Conservation (phyloP, 164 flowering plant genomes). For the Macadamia integrifolia region DNA sequence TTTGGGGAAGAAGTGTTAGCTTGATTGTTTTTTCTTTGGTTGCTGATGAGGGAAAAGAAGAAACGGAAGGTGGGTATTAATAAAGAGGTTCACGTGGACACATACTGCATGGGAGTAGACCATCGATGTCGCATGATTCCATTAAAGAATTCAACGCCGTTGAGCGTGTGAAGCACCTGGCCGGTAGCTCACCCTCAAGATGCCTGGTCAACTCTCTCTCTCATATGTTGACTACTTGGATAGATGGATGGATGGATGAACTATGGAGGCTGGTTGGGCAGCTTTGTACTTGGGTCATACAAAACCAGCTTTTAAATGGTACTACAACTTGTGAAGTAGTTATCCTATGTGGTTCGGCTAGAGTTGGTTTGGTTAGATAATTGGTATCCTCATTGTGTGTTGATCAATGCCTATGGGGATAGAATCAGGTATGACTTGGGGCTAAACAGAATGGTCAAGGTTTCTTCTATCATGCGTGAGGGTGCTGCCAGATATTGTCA, state of each 20-base stretch:
- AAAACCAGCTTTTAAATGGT: too few relatives aligned
- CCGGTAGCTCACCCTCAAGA: constrained; percentile 97
- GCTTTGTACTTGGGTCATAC: constrained; percentile 7
- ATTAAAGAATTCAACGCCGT: constrained; percentile 98
- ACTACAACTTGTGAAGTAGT: too few relatives aligned
- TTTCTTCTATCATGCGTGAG: too few relatives aligned
- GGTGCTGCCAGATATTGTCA: too few relatives aligned
- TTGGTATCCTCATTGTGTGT: too few relatives aligned
- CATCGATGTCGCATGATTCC: constrained; percentile 77
- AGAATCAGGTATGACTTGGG: too few relatives aligned
- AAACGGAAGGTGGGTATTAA: constrained; percentile 3
- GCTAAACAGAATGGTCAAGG: too few relatives aligned
- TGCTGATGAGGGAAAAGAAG: neutral
- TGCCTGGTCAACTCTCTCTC: constrained; percentile 64
- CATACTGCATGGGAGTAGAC: constrained; percentile 15
- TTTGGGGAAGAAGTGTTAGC: neutral
- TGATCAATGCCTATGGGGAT: too few relatives aligned
- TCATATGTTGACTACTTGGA: constrained; percentile 6
- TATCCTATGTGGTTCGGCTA: too few relatives aligned
- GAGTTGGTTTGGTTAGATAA: too few relatives aligned
- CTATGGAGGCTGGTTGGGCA: constrained; percentile 2
- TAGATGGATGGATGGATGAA: neutral
- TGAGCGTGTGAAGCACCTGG: constrained; percentile 74
- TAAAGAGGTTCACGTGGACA: constrained; percentile 17
- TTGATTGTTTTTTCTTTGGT: too few relatives aligned